phyloP scores from a whole-genome alignment of 1,139 yeast genomes.

The Candida buenavistaensis region DNA sequence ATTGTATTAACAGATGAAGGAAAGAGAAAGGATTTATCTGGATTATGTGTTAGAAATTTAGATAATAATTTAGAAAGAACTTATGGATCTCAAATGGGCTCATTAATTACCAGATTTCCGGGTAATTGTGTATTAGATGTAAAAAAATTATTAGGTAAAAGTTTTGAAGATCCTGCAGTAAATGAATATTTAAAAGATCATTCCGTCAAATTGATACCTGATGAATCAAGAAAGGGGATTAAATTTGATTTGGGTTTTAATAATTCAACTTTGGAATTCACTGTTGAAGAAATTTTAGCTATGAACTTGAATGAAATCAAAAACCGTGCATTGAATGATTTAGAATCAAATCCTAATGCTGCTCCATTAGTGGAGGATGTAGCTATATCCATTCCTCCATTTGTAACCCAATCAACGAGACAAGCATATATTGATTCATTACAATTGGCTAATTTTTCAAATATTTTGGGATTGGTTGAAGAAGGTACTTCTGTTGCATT shows the following conservation, averaged over 20 bases:
- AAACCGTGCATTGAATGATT: conserved; percentile 55
- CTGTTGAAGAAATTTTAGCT: conserved; percentile 75
- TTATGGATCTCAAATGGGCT: conserved; percentile 76
- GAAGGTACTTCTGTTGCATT: conserved; percentile 92
- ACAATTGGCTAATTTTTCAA: conserved; percentile 62
- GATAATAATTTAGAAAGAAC: conserved; percentile 60
- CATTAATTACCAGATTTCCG: conserved; percentile 75
- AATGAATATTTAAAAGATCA: conserved; percentile 50
- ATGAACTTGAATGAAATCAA: conserved; percentile 75
- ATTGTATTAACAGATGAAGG: conserved; percentile 87
- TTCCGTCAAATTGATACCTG: conserved; percentile 50
- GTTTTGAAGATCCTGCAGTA: conserved; percentile 48
- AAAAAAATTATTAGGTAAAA: conserved; percentile 70
- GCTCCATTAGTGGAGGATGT: conserved; percentile 54
- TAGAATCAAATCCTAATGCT: conserved; percentile 32
- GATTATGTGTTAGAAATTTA: conserved; percentile 59
- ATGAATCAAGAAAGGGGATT: conserved; percentile 46
- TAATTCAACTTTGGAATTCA: conserved; percentile 43
- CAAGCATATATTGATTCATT: conserved; percentile 73
- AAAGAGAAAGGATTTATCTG: conserved; percentile 84
- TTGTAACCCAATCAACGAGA: conserved; percentile 64
- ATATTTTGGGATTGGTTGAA: conserved; percentile 68
- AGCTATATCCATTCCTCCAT: conserved; percentile 78
- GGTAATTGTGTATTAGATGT: conserved; percentile 63
- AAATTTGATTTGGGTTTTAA: conserved; percentile 54